Percentiles rank a stretch among this genome's conserved stretches.
These are phyloP conservation scores for Dryas drummondii DNA, from an alignment of 306 rosid species.

Conservation along the genomic window DNA sequence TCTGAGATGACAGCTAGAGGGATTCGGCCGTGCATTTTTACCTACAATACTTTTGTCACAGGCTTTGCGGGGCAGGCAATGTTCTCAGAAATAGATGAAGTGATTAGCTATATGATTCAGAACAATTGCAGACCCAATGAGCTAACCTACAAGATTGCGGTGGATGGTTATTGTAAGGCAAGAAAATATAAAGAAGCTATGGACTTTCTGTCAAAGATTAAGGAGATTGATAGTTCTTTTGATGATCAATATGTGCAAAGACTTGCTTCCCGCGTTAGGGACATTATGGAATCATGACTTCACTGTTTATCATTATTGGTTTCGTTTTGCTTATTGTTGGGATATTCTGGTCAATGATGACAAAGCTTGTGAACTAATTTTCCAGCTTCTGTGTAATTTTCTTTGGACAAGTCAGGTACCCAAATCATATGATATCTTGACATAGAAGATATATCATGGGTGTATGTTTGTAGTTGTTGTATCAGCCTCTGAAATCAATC, in stretches of 20 bases:
- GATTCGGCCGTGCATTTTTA: slow-evolving; percentile 74
- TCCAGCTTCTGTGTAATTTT: background rate
- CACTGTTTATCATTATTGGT: slow-evolving; percentile 14
- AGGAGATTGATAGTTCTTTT: slow-evolving; percentile 53
- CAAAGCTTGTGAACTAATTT: slow-evolving; percentile 5
- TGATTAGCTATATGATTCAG: slow-evolving; percentile 75
- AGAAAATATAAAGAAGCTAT: slow-evolving; percentile 63
- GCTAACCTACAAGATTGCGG: slow-evolving; percentile 80
- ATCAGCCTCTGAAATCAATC: background rate
- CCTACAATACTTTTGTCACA: slow-evolving; percentile 88
- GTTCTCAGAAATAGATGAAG: slow-evolving; percentile 80
- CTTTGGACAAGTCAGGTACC: background rate
- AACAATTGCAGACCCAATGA: slow-evolving; percentile 79
- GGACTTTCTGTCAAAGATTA: slow-evolving; percentile 67
- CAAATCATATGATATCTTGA: background rate
- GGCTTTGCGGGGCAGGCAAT: slow-evolving; percentile 64
- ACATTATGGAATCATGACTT: slow-evolving; percentile 36
- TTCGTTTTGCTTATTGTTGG: slow-evolving; percentile 19
- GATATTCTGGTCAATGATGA: slow-evolving; percentile 20
- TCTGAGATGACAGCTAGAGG: slow-evolving; percentile 75
- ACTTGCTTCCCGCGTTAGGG: slow-evolving; percentile 63
- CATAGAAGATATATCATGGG: too few species aligned
- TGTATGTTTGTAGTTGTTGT: too few species aligned
- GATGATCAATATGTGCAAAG: slow-evolving; percentile 53
- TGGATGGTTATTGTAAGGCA: slow-evolving; percentile 78